Evolutionary conservation across 2,329 filamentous ascomycete genomes (phyloP).

Genomic region (Teratosphaeria viscida): DNA sequence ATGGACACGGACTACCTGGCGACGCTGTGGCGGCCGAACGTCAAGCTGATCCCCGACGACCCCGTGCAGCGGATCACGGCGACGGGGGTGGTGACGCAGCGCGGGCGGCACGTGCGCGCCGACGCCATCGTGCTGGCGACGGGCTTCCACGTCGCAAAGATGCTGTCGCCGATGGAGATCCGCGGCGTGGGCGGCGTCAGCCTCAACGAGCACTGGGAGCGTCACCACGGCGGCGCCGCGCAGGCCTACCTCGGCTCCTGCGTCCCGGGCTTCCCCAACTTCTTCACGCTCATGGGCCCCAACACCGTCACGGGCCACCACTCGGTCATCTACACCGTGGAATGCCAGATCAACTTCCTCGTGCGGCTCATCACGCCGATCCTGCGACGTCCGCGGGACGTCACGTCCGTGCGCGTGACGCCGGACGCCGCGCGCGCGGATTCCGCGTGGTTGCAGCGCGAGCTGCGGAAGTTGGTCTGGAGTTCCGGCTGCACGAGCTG

Average conservation of each 20-base stretch:
- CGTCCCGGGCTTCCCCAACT: slow-evolving; percentile 38
- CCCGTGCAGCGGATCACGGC: slow-evolving; percentile 31
- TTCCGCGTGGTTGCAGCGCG: slow-evolving; percentile 30
- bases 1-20: slow-evolving; percentile 38
- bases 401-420: slow-evolving; percentile 28
- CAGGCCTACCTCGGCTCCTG: slow-evolving; percentile 42
- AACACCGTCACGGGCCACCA: slow-evolving; percentile 41
- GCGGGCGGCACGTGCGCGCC: slow-evolving; percentile 29
- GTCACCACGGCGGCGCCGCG: slow-evolving; percentile 21
- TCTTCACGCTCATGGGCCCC: slow-evolving; percentile 37
- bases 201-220: slow-evolving; percentile 32
- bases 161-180: slow-evolving; percentile 39
- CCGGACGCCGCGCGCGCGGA: slow-evolving; percentile 27
- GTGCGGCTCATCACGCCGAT: slow-evolving; percentile 35
- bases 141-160: slow-evolving; percentile 39
- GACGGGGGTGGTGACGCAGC: slow-evolving; percentile 29
- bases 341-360: slow-evolving; percentile 43
- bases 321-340: slow-evolving; percentile 41
- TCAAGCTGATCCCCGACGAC: slow-evolving; percentile 33
- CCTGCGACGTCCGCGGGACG: slow-evolving; percentile 17
- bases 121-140: slow-evolving; percentile 41
- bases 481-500: slow-evolving; percentile 42
- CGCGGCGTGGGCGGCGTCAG: slow-evolving; percentile 31
- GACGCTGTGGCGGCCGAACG: slow-evolving; percentile 33
- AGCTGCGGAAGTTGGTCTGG: slow-evolving; percentile 39